Conservation (phyloP, 2,329 filamentous ascomycete genomes). For the Didymella lethalis region DNA sequence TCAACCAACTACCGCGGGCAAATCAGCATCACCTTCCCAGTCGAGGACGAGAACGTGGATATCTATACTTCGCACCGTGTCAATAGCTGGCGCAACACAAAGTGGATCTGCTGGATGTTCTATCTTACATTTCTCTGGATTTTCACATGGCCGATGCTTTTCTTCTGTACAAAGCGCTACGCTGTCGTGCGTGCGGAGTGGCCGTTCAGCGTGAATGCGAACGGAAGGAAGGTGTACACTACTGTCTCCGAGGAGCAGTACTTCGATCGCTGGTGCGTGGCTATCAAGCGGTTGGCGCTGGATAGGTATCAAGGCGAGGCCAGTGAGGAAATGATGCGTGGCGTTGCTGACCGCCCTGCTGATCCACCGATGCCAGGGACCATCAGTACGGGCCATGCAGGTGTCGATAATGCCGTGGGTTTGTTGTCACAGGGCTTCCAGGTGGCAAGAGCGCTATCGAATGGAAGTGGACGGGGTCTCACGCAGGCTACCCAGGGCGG, state of each 20-base stretch:
- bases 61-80: constrained; percentile 69
- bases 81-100: constrained; percentile 70
- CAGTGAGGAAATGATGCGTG: constrained; percentile 54
- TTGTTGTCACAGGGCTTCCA: constrained; percentile 46
- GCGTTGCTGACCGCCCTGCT: constrained; percentile 45
- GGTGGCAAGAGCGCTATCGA: constrained; percentile 41
- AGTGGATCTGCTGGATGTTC: constrained; percentile 71
- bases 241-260: constrained; percentile 62
- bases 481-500: constrained; percentile 37
- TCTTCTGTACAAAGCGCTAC: constrained; percentile 72
- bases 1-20: constrained; percentile 73
- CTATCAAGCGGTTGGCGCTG: constrained; percentile 67
- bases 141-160: constrained; percentile 74
- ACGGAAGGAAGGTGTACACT: constrained; percentile 58
- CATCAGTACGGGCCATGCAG: constrained; percentile 39
- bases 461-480: constrained; percentile 26
- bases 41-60: constrained; percentile 64
- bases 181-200: constrained; percentile 70
- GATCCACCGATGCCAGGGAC: constrained; percentile 55
- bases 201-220: constrained; percentile 58
- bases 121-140: constrained; percentile 73
- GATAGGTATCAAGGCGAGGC: constrained; percentile 64
- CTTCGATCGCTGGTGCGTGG: constrained; percentile 68
- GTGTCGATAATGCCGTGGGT: constrained; percentile 44
- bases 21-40: constrained; percentile 66